Evolutionary conservation across 495 filamentous ascomycete genomes (phyloP), one percentile per base, ranked within the genome.

Genomic region (Penicillium paradoxum): DNA sequence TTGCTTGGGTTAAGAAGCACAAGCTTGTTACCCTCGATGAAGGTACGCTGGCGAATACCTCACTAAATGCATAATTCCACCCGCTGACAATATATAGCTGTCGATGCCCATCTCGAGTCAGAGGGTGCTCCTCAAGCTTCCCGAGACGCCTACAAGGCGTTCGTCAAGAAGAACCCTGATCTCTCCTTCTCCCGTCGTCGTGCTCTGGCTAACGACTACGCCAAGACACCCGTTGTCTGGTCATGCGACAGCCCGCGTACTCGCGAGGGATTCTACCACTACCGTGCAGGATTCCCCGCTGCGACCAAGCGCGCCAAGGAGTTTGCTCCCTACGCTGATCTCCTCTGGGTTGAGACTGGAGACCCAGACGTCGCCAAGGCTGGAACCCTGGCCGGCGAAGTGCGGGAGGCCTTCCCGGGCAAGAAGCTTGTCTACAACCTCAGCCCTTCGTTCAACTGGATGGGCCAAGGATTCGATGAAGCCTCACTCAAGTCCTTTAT

Each of bases 361-460:
- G 84, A 90, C 61, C 93, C 93, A 8, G 81, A 81, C 43, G 89
- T 97, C 24, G 67, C 80, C 38, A 88, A 93, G 41, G 89, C 88
- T 2, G 72, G 74, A 6, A 74, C 74, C 50, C 91, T 98, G 56
- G 87, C 90, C 1, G 74, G 76, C 3, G 81, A 91, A 29, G 90
- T 98, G 49, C 80, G 85, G 21, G 63, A 65, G 4, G 62, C 61
- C 6, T 72, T 75, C 61, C 88, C 90, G 0, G 84, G 83, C 45
- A 98, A 97, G 77, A 85, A 88, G 33, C 76, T 98, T 18, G 93
- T 98, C 7, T 98, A 98, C 76, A 98, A 98, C 74, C 81, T 98
- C 3, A 86, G 81, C 17, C 93, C 93, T 9, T 93, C 88, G 17
- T 98, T 98, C 82, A 97, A 98, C 76, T 98, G 93, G 93, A 90